Conservation (phyloP, 2,329 filamentous ascomycete genomes). For the Chaetomium sp. region DNA sequence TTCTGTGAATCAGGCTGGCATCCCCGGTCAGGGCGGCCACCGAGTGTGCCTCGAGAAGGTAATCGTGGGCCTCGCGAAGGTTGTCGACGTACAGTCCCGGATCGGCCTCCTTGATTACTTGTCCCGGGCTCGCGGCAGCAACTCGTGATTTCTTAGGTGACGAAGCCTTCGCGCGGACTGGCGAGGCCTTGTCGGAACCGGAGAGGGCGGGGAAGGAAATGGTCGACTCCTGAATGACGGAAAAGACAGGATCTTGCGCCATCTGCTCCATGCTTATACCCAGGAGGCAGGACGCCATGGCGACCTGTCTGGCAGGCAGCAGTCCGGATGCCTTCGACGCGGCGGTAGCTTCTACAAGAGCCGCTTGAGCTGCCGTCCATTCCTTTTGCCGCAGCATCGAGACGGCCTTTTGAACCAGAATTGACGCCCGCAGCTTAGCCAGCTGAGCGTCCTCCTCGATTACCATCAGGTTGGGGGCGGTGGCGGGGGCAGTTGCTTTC, state of each 20-base stretch:
- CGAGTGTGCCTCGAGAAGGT: conserved; percentile 64
- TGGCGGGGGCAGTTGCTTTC: conserved; percentile 30
- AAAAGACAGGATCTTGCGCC: conserved; percentile 79
- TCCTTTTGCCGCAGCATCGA: conserved; percentile 53
- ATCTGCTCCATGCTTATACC: conserved; percentile 72
- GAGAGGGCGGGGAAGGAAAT: conserved; percentile 78
- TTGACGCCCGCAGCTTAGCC: conserved; percentile 43
- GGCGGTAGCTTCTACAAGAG: conserved; percentile 55
- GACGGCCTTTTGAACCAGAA: conserved; percentile 49
- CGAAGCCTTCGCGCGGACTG: conserved; percentile 43
- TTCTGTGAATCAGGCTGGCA: conserved; percentile 62
- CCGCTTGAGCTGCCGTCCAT: conserved; percentile 59
- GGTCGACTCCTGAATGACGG: conserved; percentile 88
- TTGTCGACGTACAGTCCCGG: conserved; percentile 58
- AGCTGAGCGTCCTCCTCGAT: conserved; percentile 40
- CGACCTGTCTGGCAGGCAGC: conserved; percentile 56
- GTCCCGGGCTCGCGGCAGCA: conserved; percentile 30
- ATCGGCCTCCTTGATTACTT: conserved; percentile 31
- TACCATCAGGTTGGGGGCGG: conserved; percentile 34
- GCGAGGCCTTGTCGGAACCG: conserved; percentile 45
- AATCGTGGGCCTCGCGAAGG: conserved; percentile 66
- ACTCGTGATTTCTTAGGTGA: conserved; percentile 40
- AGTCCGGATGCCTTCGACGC: conserved; percentile 43
- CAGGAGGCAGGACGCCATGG: conserved; percentile 68
- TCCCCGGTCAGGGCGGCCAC: conserved; percentile 57